Conservation (phyloP, 2,329 filamentous ascomycete species). For the Fusarium pseudocircinatum region DNA sequence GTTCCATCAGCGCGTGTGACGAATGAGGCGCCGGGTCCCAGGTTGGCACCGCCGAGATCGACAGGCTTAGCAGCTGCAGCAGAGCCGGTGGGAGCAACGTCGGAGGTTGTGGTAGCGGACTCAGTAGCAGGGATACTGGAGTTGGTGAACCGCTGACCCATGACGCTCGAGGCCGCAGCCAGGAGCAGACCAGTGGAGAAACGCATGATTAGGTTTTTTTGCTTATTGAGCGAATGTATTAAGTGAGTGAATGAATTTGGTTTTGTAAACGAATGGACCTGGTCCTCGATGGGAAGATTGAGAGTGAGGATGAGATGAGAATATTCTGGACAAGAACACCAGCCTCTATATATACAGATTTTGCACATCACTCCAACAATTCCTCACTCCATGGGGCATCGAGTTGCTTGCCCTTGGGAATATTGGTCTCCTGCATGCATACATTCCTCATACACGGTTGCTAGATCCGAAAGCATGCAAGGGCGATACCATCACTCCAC, state of each 20-base stretch:
- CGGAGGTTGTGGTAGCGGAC: neutral
- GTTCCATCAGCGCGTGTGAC: neutral
- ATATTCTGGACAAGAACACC: neutral
- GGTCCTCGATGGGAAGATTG: slow-evolving; percentile 30
- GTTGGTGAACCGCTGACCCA: slow-evolving; percentile 35
- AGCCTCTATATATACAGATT: slow-evolving; percentile 21
- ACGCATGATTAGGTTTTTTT: slow-evolving; percentile 21
- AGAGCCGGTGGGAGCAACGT: neutral
- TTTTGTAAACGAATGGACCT: slow-evolving; percentile 31
- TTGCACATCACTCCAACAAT: neutral
- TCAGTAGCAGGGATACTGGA: slow-evolving; percentile 1
- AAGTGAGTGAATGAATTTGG: slow-evolving; percentile 10
- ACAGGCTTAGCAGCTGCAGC: neutral
- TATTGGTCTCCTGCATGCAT: slow-evolving; percentile 8
- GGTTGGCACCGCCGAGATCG: neutral
- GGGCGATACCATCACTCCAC: slow-evolving; percentile 8
- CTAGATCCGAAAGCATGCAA: slow-evolving; percentile 29
- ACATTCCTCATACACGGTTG: slow-evolving; percentile 14
- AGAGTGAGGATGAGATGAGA: slow-evolving; percentile 30
- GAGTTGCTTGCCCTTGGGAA: neutral
- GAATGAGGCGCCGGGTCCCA: neutral
- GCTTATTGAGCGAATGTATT: neutral
- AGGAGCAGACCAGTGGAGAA: slow-evolving; percentile 15
- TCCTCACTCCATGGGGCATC: neutral
- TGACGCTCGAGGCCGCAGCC: slow-evolving; percentile 22